Evolutionary conservation across 495 filamentous ascomycete species (phyloP), one percentile per base, ranked within the genome.

Genomic region (Podospora pseudocomata): DNA sequence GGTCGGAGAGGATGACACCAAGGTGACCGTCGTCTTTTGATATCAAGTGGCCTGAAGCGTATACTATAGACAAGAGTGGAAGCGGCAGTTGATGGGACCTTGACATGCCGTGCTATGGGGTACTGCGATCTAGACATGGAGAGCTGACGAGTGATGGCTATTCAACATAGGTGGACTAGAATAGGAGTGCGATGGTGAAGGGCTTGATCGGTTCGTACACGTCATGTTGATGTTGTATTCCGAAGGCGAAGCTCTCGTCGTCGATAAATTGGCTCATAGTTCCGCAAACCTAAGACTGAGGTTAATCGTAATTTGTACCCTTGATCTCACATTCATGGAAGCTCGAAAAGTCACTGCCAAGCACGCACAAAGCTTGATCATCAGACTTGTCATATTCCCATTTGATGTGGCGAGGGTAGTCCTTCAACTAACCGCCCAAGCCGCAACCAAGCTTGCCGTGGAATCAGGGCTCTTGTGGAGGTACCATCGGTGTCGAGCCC

Each of bases 391-490:
- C 61, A 63, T 63, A 7, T 32, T 49, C 30, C 32, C 28, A 19
- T 20, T 19, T 63, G 7, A 16, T 23, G 26, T 30, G 59, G 59
- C 59, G 59, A 30, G 61, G 61, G n/a, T 26, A 58, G 61, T 63
- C 20, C 61, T 63, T 28, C 27, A 44, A 26, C 61, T 63, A 63
- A 63, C 59, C 61, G 6, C 61, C 61, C 32, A 49, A 39, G 61
- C 61, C 61, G 27, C 61, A 44, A 34, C 61, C 30, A 63, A 63
- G 61, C 61, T 44, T 49, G 61, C n/a, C 59, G 34, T 63, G 34
- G 61, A 49, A 63, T 63, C 61, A 63, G 61, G 30, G 61, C 55
- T 9, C 7, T 20, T 58, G 55, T 15, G 54, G 18, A 18, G 49
- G 27, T 30, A 63, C 49, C 55, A 34, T 32, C 55, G 65, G 53